phyloP scores from a whole-genome alignment of 2,329 filamentous ascomycete species.

The Calonectria leucothoes region DNA sequence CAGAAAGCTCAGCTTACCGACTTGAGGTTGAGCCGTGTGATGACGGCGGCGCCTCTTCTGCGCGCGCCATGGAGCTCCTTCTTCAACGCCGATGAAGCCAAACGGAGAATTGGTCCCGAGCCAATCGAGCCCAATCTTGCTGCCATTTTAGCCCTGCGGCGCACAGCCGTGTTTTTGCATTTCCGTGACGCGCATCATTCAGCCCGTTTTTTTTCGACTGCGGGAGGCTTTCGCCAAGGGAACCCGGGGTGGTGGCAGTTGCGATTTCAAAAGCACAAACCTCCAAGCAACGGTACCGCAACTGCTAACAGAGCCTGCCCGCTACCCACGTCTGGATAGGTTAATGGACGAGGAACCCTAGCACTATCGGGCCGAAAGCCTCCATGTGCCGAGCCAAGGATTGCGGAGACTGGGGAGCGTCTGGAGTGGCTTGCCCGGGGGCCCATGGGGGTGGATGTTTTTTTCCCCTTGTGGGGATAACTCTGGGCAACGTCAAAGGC shows the following conservation, averaged over 20 bases:
- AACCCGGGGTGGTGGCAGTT: not conserved
- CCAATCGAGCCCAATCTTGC: not conserved
- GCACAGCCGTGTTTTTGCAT: not conserved
- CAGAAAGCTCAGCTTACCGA: not conserved
- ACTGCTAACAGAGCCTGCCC: not conserved
- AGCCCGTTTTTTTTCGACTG: not conserved
- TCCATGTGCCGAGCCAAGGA: constrained; percentile 30
- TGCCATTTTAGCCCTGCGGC: not conserved
- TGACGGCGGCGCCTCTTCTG: not conserved
- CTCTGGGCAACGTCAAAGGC: constrained; percentile 4
- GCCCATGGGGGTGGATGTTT: not conserved
- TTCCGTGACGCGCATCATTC: constrained; percentile 1
- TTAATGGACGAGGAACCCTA: constrained; percentile 19
- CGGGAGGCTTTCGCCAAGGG: not conserved
- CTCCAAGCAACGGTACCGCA: not conserved
- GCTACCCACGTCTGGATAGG: not conserved
- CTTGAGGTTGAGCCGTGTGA: not conserved
- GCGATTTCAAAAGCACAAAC: not conserved
- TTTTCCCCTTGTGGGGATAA: constrained; percentile 21
- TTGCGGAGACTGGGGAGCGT: constrained; percentile 17
- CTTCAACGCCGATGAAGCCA: not conserved
- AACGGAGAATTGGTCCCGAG: not conserved
- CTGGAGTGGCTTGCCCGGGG: constrained; percentile 10
- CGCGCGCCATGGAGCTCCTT: not conserved
- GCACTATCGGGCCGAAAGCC: constrained; percentile 29